Base-by-base conservation (phyloP, 129 eudicot genomes). In the Flaveria ramosissima region DNA sequence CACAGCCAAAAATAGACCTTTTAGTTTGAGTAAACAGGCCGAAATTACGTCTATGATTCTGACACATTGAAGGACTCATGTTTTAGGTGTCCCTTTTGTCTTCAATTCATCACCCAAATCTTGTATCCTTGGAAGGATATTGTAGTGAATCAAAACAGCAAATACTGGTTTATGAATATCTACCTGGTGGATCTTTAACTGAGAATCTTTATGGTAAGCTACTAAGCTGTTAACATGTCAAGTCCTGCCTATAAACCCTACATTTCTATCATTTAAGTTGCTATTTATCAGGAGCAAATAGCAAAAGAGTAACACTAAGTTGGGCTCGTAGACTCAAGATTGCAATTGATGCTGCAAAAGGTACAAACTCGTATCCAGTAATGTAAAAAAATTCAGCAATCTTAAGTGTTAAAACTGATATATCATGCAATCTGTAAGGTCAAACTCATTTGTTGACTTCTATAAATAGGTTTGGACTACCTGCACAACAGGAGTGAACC, bases 311-410 rank as follows among this genome's bases (percentile, higher is more conserved):
- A 41, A 87, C 92, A 43, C 78, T 93, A 73, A 91, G 90, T 72
- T 93, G 98, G 98, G 98, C 88, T 23, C 89, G 97, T 32, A 87
- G 98, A 76, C 82, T 93, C 80, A 93, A 90, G 84, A 93, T 93
- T 70, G 96, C 96, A 15, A 85, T 87, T 75, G 98, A 93, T 89
- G 96, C 96, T 74, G 98, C 96, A 70, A 93, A 93, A 88, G 98
- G 98, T 92, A 79, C 51, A 41, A 36, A 57, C 41, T 13, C 48
- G 3, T 27, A 50, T 52, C 42, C 30, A 67, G 47, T 69, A 32
- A 23, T 78, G 57, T 36, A 60, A 61, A 41, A 45, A 8, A 6
- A 6, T 7, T 56, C 20, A 19, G 62, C 61, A 55, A 55, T 55
- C 24, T 26, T 8, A 6, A 23, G 51, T 39, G 17, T 17, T 66